Evolutionary conservation across 495 filamentous ascomycete species (phyloP), one percentile per base, ranked within the genome.

Genomic region (Stereocaulon alpinum): DNA sequence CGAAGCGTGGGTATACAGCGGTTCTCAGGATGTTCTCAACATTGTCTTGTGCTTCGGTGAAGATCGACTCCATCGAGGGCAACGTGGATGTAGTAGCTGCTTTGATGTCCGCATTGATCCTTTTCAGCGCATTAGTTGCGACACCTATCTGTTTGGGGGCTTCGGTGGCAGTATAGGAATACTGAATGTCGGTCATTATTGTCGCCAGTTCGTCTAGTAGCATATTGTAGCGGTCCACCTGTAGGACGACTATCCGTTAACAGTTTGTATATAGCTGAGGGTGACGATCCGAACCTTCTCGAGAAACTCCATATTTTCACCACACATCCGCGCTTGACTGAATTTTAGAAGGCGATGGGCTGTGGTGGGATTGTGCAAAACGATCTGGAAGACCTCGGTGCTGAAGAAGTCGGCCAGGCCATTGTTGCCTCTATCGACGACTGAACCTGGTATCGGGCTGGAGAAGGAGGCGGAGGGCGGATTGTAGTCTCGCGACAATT

Each of bases 1-100:
- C 72, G 49, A 78, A 81, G 22, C 74, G 72, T 10, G 77, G 77
- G 60, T 80, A 81, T 24, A 81, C 68, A 5, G 69, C 68, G 14
- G 64, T 67, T 20, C 72, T 66, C 27, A 81, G 57, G 3, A 76
- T 70, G 20, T 69, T 64, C 60, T 80, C 75, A 40, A 77, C 70
- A 7, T 72, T 61, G 1, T 61, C 47, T 57, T 72, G 74, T 12
- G 78, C 73, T 10, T 77, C 72, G 22, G 60, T 56, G 59, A 79
- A 80, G 22, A 80, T 65, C 20, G 57, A 61, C 51, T 77, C 76
- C 55, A 81, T 65, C 3, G 63, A 63, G 0, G 78, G 78, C 11
- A 79, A 53, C 0, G 71, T 69, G 1, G 66, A 59, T 29, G 61
- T 64, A 12, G 73, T 69, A 48, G 69, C 71, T 14, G 66, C 63